These are phyloP conservation scores for Yamadazyma scolyti DNA, from an alignment of 805 yeast genomes.

Conservation along the genomic window DNA sequence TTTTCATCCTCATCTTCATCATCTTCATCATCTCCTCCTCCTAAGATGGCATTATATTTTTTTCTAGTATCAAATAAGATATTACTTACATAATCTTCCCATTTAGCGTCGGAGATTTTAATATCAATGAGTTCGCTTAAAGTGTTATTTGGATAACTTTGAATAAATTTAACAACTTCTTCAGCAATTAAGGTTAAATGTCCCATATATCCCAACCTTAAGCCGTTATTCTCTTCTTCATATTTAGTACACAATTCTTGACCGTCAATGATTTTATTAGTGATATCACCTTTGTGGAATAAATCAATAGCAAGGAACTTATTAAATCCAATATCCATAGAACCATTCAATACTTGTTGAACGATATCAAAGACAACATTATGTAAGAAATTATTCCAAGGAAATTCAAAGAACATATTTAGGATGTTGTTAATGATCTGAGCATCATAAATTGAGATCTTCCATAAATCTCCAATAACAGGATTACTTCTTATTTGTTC, in stretches of 20 bases:
- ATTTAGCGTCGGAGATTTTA: conserved; percentile 43
- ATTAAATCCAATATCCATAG: conserved; percentile 48
- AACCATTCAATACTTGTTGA: conserved; percentile 45
- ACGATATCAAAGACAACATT: conserved; percentile 46
- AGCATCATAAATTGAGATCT: conserved; percentile 40
- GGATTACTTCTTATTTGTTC: conserved; percentile 40
- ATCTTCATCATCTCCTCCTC: conserved; percentile 63
- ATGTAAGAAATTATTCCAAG: conserved; percentile 46
- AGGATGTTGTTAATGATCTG: conserved; percentile 40
- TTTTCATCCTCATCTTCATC: conserved; percentile 26
- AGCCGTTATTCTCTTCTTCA: conserved; percentile 44
- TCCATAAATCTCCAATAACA: conserved; percentile 41
- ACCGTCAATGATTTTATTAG: conserved; percentile 39
- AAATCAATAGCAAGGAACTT: conserved; percentile 52
- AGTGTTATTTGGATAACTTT: conserved; percentile 31
- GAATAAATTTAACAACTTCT: conserved; percentile 88
- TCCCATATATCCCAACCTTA: conserved; percentile 93
- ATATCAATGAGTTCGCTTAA: conserved; percentile 35
- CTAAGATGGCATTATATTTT: conserved; percentile 89
- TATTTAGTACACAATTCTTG: conserved; percentile 64
- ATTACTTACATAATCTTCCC: conserved; percentile 82
- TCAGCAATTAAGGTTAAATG: conserved; percentile 92
- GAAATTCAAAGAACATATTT: conserved; percentile 42
- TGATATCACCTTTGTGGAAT: conserved; percentile 47
- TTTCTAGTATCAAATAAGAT: conserved; percentile 86